phyloP scores from a whole-genome alignment of 1,284 basidiomycete species.

The Rhodotorula sp. region DNA sequence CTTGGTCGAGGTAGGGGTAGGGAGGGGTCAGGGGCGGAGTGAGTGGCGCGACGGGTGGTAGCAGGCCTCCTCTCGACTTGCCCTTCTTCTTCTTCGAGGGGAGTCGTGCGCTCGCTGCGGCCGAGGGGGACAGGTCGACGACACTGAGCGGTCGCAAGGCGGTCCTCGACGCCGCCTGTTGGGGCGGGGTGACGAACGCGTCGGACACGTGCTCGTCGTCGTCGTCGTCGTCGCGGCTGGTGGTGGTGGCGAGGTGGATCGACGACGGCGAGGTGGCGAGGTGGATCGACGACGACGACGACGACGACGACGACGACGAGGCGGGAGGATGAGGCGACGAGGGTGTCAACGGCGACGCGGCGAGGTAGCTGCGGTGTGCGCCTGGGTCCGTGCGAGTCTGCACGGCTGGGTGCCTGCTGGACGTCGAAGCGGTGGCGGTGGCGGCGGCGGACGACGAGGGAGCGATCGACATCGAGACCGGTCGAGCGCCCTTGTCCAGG shows the following conservation, averaged over 20 bases:
- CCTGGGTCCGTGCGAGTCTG: no score
- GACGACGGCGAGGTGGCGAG: background rate
- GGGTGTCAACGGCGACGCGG: background rate
- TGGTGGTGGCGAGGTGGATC: no score
- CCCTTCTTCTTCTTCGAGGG: slow-evolving; percentile 19
- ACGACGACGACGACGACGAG: no score
- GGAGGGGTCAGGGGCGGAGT: slow-evolving; percentile 35
- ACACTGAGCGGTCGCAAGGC: slow-evolving; percentile 2
- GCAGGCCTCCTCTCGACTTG: slow-evolving; percentile 9
- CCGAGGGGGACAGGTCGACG: slow-evolving; percentile 10
- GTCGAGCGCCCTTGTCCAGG: slow-evolving; percentile 17
- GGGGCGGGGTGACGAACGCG: slow-evolving; percentile 16
- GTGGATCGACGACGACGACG: background rate
- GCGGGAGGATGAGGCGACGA: slow-evolving; percentile 1
- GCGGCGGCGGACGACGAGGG: no score
- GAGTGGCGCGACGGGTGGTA: slow-evolving; percentile 13
- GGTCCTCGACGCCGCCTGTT: slow-evolving; percentile 20
- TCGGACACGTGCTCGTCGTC: slow-evolving; percentile 26
- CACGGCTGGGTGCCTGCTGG: no score
- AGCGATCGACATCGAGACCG: slow-evolving; percentile 7
- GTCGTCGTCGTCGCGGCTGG: no score
- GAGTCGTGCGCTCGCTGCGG: background rate
- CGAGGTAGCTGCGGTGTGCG: no score
- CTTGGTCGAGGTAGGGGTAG: background rate
- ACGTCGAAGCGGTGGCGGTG: no score